Evolutionary conservation across 805 yeast species (phyloP), one percentile per base, ranked within the genome.

Genomic region (Teunomyces panamensis): DNA sequence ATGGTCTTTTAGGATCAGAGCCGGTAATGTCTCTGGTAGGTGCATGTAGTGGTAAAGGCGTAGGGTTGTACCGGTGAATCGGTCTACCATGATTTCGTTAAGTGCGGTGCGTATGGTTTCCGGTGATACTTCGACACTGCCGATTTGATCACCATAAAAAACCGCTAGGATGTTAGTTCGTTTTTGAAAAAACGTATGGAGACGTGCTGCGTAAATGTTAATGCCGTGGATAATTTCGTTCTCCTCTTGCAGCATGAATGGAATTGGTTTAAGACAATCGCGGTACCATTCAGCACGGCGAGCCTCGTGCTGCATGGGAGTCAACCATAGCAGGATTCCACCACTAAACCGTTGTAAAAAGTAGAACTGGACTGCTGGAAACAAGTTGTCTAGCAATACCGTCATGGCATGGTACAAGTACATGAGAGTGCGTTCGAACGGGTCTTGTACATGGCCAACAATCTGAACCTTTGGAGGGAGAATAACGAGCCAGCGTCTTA

Each of bases 281-380:
- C 33, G 27, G 29, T 9, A n/a, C 32, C 43, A 28, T 26, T 4
- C 13, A 11, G 14, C 17, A 10, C 14, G 16, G 14, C 9, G 34
- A 7, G 10, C 10, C 5, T 11, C 14, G n/a, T 17, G 24, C 10
- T 24, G 13, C 5, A n/a, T 11, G 17, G 36, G 30, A 35, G 34
- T 30, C 9, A 13, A 3, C 49, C 49, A 42, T 9, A 42, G 32
- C 5, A 53, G 41, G 11, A 61, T 13, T n/a, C 56, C 56, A 3
- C 65, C 67, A n/a, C 49, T 47, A 43, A 63, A 63, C 28, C 53
- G 52, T 9, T 58, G 56, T 14, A 62, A 46, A 39, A 61, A 63
- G 27, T 55, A 45, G 34, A 49, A 58, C n/a, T 43, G 50, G 3
- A 56, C 60, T 6, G 48, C 35, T 0, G 68, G 68, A 44, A 63